Conservation (phyloP, 2,329 filamentous ascomycete species). For the Ophiostoma perfectum region DNA sequence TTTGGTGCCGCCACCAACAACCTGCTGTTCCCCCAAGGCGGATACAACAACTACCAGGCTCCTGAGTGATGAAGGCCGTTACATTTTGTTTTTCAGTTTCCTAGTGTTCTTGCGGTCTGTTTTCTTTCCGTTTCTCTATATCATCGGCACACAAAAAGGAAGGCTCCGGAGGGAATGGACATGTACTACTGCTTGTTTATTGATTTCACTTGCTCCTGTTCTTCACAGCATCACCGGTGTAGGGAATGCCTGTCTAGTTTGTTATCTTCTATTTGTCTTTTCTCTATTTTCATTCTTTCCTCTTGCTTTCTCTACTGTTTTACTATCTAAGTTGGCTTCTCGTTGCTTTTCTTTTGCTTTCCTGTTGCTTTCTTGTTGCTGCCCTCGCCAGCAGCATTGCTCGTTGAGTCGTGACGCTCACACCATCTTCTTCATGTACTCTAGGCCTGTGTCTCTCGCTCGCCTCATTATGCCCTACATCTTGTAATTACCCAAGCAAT, state of each 20-base stretch:
- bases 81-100: background rate
- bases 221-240: background rate
- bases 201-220: background rate
- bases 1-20: conserved; percentile 2
- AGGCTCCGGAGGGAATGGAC: background rate
- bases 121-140: background rate
- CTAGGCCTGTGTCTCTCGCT: no score
- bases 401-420: no score
- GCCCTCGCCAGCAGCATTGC: no score
- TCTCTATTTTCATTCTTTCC: background rate
- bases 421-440: no score
- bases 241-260: background rate
- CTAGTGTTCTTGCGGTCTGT: background rate
- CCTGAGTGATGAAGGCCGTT: no score
- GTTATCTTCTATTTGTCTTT: background rate
- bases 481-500: background rate
- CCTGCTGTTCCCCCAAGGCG: background rate
- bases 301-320: background rate
- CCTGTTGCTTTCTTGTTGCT: no score
- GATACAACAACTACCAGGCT: background rate
- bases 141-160: background rate
- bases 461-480: background rate
- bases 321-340: no score
- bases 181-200: background rate
- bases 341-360: no score